phyloP scores from a whole-genome alignment of 2,329 filamentous ascomycete genomes.

The Grosmannia clavigera region DNA sequence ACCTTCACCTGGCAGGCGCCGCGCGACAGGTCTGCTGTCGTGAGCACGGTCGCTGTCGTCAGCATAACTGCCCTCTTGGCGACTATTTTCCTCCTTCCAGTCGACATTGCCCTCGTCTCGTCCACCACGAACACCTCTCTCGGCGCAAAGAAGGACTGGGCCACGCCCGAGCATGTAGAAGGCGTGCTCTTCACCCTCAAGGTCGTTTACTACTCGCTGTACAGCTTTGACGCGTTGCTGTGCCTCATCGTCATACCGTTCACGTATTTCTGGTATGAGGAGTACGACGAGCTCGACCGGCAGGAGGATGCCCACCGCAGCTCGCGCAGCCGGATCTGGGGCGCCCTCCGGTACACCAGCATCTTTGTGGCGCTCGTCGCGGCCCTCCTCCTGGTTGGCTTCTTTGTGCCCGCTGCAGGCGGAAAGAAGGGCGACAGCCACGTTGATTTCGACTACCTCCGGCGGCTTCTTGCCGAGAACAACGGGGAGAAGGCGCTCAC shows the following conservation, averaged over 20 bases:
- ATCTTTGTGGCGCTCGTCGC: slow-evolving; percentile 70
- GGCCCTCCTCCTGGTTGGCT: slow-evolving; percentile 79
- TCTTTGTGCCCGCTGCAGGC: slow-evolving; percentile 78
- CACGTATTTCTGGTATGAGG: slow-evolving; percentile 96
- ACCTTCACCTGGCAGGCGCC: slow-evolving; percentile 87
- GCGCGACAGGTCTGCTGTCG: slow-evolving; percentile 68
- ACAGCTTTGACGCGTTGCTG: slow-evolving; percentile 80
- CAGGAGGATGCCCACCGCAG: slow-evolving; percentile 67
- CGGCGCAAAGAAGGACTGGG: slow-evolving; percentile 89
- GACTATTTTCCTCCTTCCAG: slow-evolving; percentile 81
- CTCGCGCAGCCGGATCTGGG: slow-evolving; percentile 57
- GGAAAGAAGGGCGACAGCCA: slow-evolving; percentile 45
- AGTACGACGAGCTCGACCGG: slow-evolving; percentile 83
- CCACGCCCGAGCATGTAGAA: slow-evolving; percentile 67
- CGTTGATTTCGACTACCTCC: slow-evolving; percentile 85
- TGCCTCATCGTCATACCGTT: slow-evolving; percentile 88
- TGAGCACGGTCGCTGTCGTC: slow-evolving; percentile 75
- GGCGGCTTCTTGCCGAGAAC: slow-evolving; percentile 68
- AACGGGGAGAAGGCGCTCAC: slow-evolving; percentile 86
- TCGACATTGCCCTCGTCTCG: slow-evolving; percentile 90
- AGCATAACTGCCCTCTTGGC: slow-evolving; percentile 80
- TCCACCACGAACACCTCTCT: slow-evolving; percentile 65
- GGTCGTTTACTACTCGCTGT: slow-evolving; percentile 84
- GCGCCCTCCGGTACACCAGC: slow-evolving; percentile 83
- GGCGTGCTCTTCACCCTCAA: slow-evolving; percentile 70